These are phyloP conservation scores for Nidularia pulvinata DNA, from an alignment of 768 basidiomycete genomes.

Conservation along the genomic window DNA sequence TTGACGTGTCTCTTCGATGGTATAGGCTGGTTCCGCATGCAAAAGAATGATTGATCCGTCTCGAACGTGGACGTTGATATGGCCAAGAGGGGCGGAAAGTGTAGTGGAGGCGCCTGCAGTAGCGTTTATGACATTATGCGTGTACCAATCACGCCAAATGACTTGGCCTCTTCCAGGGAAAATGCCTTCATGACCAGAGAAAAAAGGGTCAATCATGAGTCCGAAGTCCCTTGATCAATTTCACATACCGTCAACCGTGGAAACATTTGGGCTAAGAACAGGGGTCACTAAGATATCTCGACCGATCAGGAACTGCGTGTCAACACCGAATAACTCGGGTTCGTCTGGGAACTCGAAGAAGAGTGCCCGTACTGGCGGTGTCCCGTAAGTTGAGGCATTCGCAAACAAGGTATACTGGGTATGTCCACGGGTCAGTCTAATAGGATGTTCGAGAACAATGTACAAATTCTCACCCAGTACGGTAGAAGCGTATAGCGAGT, in stretches of 20 bases:
- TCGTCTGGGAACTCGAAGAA: conserved; percentile 82
- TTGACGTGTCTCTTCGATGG: conserved; percentile 61
- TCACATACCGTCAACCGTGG: conserved; percentile 59
- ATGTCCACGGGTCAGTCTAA: neutral
- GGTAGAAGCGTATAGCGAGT: conserved; percentile 72
- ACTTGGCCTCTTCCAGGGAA: conserved; percentile 62
- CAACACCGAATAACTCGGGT: conserved; percentile 58
- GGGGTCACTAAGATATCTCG: conserved; percentile 74
- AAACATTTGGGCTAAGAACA: conserved; percentile 67
- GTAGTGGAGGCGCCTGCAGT: conserved; percentile 39
- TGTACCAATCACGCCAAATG: conserved; percentile 77
- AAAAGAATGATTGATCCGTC: conserved; percentile 65
- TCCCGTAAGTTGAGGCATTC: conserved; percentile 60
- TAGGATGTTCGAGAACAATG: neutral
- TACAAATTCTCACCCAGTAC: conserved; percentile 62
- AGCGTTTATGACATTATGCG: conserved; percentile 52
- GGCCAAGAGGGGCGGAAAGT: conserved; percentile 66
- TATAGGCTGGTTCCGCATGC: conserved; percentile 64
- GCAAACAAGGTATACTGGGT: conserved; percentile 72
- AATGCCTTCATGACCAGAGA: conserved; percentile 36
- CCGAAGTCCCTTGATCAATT: neutral
- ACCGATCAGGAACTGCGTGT: conserved; percentile 75
- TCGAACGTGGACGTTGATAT: conserved; percentile 80
- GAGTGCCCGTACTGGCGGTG: conserved; percentile 73
- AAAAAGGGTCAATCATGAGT: no score